Base-by-base conservation (phyloP, 2,329 filamentous ascomycete genomes). In the Ophiostoma ips region DNA sequence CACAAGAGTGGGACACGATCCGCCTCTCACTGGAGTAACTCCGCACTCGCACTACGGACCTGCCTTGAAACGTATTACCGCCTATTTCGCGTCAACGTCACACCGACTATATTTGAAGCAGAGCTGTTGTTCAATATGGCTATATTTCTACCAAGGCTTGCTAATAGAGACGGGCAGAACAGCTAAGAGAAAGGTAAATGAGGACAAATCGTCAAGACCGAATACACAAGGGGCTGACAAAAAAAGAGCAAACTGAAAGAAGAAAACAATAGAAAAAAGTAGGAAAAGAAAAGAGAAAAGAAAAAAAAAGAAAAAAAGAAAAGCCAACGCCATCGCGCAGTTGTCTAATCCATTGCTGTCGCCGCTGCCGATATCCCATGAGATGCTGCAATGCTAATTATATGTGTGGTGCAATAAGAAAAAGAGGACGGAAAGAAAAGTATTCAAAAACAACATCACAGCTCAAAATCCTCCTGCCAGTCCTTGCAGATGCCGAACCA, bases 401-500 rank as follows among this genome's bases (percentile, higher is more conserved):
- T 30, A 30, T 15, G 30, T 43, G 16, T 43, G 24, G 12, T 24
- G 13, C n/a, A n/a, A 31, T 43, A 16, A 43, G 18, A n/a, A 38
- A 18, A 11, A 48, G 15, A 28, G 11, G 12, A 30, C 24, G 19
- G 16, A 33, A 21, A 18, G 1, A 21, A 43, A 51, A 36, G 19
- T 16, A n/a, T n/a, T n/a, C n/a, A 43, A 18, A 41, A 44, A 48
- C 10, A 15, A 43, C 21, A 41, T n/a, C 55, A 60, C 9, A 58
- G 56, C 19, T 56, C 50, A 6, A 58, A 58, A 2, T 57, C 55
- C 9, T 46, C 54, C 3, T 59, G 59, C 64, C 66, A 66, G 34
- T 67, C 62, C 48, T 65, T 66, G 52, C 70, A 72, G 28, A 62
- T 51, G 2, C 69, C 68, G 19, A 71, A 53, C 68, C 68, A 71